phyloP scores from a whole-genome alignment of 495 filamentous ascomycete species.

The Trichoderma asperelloides region DNA sequence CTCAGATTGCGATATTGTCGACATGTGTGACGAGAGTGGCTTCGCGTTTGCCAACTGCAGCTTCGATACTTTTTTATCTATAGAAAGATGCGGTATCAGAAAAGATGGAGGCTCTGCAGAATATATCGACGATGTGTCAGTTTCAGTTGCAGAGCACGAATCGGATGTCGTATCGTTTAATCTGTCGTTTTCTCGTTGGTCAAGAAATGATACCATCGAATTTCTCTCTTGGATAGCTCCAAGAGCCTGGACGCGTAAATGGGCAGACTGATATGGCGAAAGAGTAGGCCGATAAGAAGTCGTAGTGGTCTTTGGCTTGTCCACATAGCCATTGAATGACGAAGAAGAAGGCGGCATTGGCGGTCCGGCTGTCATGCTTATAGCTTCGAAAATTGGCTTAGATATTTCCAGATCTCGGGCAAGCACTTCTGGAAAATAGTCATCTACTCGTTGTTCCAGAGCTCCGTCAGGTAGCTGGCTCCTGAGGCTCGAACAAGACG shows the following conservation, averaged over 20 bases:
- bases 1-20: constrained; percentile 12
- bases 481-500: constrained; percentile 6
- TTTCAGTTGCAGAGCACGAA: constrained; percentile 16
- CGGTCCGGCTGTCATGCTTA: constrained; percentile 32
- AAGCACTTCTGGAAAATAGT: constrained; percentile 37
- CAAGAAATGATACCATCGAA: constrained; percentile 14
- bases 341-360: constrained; percentile 9
- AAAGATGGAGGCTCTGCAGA: constrained; percentile 20
- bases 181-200: background rate
- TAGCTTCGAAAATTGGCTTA: constrained; percentile 27
- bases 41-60: constrained; percentile 3
- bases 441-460: constrained; percentile 14
- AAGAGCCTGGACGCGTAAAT: background rate
- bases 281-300: background rate
- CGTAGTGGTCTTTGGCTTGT: background rate
- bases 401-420: constrained; percentile 33
- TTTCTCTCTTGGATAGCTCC: constrained; percentile 12
- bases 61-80: constrained; percentile 27
- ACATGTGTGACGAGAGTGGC: constrained; percentile 17
- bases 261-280: constrained; percentile 6
- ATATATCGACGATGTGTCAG: constrained; percentile 18
- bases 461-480: constrained; percentile 14
- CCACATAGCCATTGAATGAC: background rate
- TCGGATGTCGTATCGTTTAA: constrained; percentile 11
- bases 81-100: constrained; percentile 25